Percentiles rank a stretch among this genome's conserved stretches.
Conservation (phyloP, 225 moss, liverwort and hornwort genomes). For the Asterella californica region DNA sequence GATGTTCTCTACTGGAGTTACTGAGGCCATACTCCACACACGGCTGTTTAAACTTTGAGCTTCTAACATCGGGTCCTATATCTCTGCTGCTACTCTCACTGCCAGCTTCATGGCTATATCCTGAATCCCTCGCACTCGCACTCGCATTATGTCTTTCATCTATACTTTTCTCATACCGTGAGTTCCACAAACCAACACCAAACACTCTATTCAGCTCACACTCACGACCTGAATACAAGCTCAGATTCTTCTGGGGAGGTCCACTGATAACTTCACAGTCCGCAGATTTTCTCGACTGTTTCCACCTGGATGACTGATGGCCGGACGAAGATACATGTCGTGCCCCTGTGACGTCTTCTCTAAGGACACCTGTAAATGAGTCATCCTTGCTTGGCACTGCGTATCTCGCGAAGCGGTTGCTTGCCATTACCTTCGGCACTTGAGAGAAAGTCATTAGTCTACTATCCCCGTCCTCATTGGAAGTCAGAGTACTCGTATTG, state of each 20-base stretch:
- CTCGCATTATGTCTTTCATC: constrained; percentile 9
- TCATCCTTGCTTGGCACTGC: background rate
- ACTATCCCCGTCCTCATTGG: constrained; percentile 16
- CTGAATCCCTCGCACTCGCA: constrained; percentile 7
- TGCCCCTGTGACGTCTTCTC: background rate
- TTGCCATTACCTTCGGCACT: background rate
- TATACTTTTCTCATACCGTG: background rate
- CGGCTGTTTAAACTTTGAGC: constrained; percentile 5
- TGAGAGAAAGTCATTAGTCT: constrained; percentile 10
- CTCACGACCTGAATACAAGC: constrained; percentile 4
- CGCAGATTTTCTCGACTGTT: background rate
- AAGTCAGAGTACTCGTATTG: constrained; percentile 24
- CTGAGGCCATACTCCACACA: constrained; percentile 1
- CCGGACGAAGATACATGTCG: background rate
- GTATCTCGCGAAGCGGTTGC: background rate
- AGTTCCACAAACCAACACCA: constrained; percentile 11
- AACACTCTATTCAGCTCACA: constrained; percentile 21
- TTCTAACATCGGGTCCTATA: background rate
- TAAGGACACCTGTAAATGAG: constrained; percentile 4
- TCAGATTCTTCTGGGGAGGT: background rate
- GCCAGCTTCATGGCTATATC: constrained; percentile 8
- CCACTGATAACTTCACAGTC: constrained; percentile 31
- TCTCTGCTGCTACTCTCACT: constrained; percentile 2
- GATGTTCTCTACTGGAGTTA: constrained; percentile 17
- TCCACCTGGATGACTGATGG: constrained; percentile 4